Evolutionary conservation across 78 protist species (phyloP).

Genomic region (Dictyostelium brefeldianum): DNA sequence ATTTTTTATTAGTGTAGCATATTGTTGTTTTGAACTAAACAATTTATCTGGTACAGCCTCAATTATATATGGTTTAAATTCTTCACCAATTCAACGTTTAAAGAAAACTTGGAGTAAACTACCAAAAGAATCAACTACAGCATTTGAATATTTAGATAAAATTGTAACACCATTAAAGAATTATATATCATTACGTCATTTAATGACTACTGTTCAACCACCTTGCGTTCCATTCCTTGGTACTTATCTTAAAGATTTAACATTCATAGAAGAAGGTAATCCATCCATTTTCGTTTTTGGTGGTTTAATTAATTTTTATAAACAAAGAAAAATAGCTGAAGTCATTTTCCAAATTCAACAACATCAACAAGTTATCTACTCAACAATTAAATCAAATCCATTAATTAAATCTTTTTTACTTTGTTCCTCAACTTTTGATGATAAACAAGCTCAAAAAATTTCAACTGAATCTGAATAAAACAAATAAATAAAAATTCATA

Average conservation of each 20-base stretch:
- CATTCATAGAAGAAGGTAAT: slow-evolving; percentile 79
- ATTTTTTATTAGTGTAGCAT: slow-evolving; percentile 31
- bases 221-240: slow-evolving; percentile 82
- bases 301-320: slow-evolving; percentile 72
- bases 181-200: slow-evolving; percentile 50
- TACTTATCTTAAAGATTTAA: slow-evolving; percentile 64
- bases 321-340: slow-evolving; percentile 66
- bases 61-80: slow-evolving; percentile 74
- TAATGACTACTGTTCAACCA: slow-evolving; percentile 70
- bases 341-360: slow-evolving; percentile 75
- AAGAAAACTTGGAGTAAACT: slow-evolving; percentile 77
- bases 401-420: slow-evolving; percentile 12
- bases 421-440: slow-evolving; percentile 7
- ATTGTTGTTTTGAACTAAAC: slow-evolving; percentile 55
- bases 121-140: slow-evolving; percentile 46
- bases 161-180: slow-evolving; percentile 73
- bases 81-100: not conserved
- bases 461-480: slow-evolving; percentile 14
- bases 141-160: slow-evolving; percentile 58
- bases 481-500: not conserved
- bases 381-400: slow-evolving; percentile 6
- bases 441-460: slow-evolving; percentile 40
- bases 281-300: slow-evolving; percentile 65
- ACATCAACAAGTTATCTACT: slow-evolving; percentile 61
- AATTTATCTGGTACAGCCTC: slow-evolving; percentile 49